phyloP scores from a whole-genome alignment of 148 eudicot genomes.

The Chenopodium album region DNA sequence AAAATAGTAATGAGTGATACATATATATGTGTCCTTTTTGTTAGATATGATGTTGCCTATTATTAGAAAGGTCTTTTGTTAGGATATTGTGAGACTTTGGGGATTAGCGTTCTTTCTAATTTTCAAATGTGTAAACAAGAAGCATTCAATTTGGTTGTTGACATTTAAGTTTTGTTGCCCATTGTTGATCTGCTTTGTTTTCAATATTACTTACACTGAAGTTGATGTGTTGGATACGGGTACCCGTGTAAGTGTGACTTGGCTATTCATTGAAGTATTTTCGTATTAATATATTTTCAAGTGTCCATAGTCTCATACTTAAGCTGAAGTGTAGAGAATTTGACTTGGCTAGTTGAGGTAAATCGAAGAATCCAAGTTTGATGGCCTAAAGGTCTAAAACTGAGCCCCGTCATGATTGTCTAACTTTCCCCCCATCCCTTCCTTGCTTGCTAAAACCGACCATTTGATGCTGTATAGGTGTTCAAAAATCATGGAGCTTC shows the following conservation, averaged over 20 bases:
- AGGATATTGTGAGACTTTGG: background rate
- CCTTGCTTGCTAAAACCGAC: background rate
- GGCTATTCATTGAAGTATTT: background rate
- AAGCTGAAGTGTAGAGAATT: no score
- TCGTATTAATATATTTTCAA: no score
- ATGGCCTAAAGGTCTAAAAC: no score
- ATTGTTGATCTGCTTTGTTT: background rate
- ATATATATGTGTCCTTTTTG: background rate
- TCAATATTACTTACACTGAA: background rate
- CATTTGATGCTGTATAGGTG: conserved; percentile 43
- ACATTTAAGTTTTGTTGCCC: background rate
- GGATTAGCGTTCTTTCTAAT: background rate
- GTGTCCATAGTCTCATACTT: background rate
- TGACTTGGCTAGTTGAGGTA: no score
- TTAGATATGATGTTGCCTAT: background rate
- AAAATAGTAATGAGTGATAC: background rate
- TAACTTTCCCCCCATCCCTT: background rate
- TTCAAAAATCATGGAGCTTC: conserved; percentile 96
- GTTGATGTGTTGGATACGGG: background rate
- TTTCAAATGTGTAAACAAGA: background rate
- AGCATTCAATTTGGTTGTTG: background rate
- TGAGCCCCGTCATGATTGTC: background rate
- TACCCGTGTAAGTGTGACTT: background rate
- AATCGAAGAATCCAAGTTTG: no score
- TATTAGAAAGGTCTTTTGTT: background rate